Base-by-base conservation (phyloP, 2,329 filamentous ascomycete species). In the Sporothrix brasiliensis region DNA sequence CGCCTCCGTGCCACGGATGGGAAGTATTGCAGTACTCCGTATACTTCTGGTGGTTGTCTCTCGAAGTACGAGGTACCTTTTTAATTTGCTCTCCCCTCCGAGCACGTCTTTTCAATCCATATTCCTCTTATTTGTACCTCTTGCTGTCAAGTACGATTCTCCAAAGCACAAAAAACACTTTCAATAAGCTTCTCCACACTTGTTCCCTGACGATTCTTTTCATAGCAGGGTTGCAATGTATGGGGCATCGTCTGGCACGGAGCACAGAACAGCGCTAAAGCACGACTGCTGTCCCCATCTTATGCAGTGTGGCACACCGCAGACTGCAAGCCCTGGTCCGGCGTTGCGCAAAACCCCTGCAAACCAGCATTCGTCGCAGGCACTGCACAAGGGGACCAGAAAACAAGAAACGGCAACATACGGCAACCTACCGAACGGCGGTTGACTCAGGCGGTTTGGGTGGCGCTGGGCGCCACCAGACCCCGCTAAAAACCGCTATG, bases 221-320 rank as follows among this genome's bases (percentile, higher is more conserved):
- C 58, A 63, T 47, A 34, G 58, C 39, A 63, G 39, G 34, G 19
- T 44, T 30, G 44, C 60, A 41, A 50, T 65, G 41, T 65, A 44
- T 47, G 58, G n/a, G 56, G 56, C 56, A 61, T 21, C 58, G 41
- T 47, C 27, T 63, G 44, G 61, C 34, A 50, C 44, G 44, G 61
- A 24, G 56, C 58, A 49, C 44, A 34, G 61, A 65, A 44, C 61
- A 67, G 63, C 63, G 63, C 63, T 67, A 67, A 52, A 63, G 63
- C 63, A 52, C 34, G 34, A 34, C 34, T 5, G 34, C 34, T 34
- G 63, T 50, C 34, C 2, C 52, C 52, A 47, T 47, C 52, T 56
- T 39, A 68, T 56, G 52, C 52, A 68, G 66, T 58, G 66, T 56
- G 66, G 66, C 52, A 56, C 52, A 54, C 66, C 34, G 47, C 47